These are phyloP conservation scores for Saposhnikovia divaricata DNA, from an alignment of 129 eudicot species.

Conservation along the genomic window DNA sequence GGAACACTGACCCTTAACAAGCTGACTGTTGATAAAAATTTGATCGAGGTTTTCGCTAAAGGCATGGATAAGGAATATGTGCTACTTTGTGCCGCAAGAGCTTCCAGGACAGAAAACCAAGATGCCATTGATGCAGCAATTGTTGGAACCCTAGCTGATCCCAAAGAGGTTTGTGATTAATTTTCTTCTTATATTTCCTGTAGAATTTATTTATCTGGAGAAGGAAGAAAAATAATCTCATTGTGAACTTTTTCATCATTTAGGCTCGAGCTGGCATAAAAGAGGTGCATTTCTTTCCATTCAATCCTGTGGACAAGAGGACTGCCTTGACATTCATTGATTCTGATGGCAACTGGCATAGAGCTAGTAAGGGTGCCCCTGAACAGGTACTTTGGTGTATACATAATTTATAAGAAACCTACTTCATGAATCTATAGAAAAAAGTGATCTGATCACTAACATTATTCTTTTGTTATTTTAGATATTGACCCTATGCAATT, in stretches of 20 bases:
- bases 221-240: background rate
- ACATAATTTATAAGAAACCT: background rate
- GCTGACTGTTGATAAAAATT: conserved; percentile 57
- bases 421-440: background rate
- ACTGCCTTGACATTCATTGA: conserved; percentile 87
- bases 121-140: conserved; percentile 92
- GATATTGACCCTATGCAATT: conserved; percentile 72
- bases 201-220: background rate
- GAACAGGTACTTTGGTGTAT: conserved; percentile 49
- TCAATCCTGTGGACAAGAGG: conserved; percentile 90
- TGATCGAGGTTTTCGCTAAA: conserved; percentile 72
- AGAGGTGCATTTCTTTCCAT: conserved; percentile 79
- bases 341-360: conserved; percentile 63
- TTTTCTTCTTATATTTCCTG: background rate
- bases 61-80: conserved; percentile 74
- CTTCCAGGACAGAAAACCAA: conserved; percentile 78
- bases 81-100: conserved; percentile 69
- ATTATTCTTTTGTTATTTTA: conserved; percentile 15
- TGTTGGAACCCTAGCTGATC: conserved; percentile 84
- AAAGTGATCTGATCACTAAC: background rate
- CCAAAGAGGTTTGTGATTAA: conserved; percentile 53
- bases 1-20: conserved; percentile 86
- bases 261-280: conserved; percentile 80
- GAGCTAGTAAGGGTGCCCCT: conserved; percentile 92
- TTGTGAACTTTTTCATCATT: background rate